Evolutionary conservation across 208 protist genomes (phyloP).

Genomic region (Naegleria fowleri): DNA sequence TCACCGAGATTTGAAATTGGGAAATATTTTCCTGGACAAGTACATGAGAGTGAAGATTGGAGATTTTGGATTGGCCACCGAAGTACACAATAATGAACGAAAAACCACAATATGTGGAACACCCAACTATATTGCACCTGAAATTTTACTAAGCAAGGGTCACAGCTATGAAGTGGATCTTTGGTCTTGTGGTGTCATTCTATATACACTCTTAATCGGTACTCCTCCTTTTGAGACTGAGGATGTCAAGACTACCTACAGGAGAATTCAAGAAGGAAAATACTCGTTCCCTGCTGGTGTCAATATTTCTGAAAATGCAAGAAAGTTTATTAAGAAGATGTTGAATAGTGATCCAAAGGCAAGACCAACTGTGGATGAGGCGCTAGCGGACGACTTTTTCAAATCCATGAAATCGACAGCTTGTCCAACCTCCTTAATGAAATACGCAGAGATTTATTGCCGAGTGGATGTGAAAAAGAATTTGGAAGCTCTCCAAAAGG

Average conservation of each 20-base stretch:
- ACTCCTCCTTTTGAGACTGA: conserved; percentile 94
- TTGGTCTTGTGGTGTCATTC: conserved; percentile 94
- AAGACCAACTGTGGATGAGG: background rate
- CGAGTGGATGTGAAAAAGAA: background rate
- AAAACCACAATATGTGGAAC: conserved; percentile 91
- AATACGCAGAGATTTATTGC: background rate
- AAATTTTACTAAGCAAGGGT: conserved; percentile 61
- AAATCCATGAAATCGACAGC: background rate
- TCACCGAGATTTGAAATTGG: conserved; percentile 58
- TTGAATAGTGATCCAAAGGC: conserved; percentile 57
- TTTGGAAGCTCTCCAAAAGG: background rate
- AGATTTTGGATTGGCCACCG: conserved; percentile 85
- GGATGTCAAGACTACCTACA: conserved; percentile 91
- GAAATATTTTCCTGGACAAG: conserved; percentile 34
- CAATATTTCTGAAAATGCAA: conserved; percentile 57
- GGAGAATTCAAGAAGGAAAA: conserved; percentile 75
- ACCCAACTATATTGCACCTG: conserved; percentile 91
- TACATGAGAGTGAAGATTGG: conserved; percentile 78
- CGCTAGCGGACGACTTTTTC: background rate
- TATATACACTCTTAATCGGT: conserved; percentile 94
- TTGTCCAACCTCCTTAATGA: background rate
- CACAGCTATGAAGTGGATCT: conserved; percentile 95
- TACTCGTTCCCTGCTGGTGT: conserved; percentile 81
- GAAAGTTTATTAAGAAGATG: conserved; percentile 80
- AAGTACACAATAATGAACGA: conserved; percentile 72